A percentile compares a stretch with the other conserved stretches of the same genome.
phyloP scores from a whole-genome alignment of 345 rosid species.

The Salix purpurea region DNA sequence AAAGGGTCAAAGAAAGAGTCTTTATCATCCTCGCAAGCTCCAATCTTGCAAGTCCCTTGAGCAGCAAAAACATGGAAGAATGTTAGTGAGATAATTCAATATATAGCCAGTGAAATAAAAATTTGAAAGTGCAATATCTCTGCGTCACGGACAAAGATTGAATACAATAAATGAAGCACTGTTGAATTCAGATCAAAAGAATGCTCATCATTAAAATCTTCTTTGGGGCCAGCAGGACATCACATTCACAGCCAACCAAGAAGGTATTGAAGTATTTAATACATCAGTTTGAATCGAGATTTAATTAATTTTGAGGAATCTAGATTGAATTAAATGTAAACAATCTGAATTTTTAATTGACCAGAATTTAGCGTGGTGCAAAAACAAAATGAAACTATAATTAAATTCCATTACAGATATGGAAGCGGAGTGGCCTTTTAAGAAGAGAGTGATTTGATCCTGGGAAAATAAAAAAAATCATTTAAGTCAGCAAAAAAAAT shows the following conservation, averaged over 20 bases:
- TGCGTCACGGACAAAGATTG: slow-evolving; percentile 39
- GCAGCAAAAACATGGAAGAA: neutral
- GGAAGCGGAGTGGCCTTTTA: neutral
- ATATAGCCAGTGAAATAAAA: slow-evolving; percentile 7
- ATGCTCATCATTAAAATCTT: slow-evolving; percentile 5
- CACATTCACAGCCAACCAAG: neutral
- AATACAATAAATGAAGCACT: slow-evolving; percentile 45
- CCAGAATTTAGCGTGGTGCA: neutral
- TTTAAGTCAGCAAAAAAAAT: neutral
- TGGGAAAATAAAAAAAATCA: neutral
- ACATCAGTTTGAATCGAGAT: neutral
- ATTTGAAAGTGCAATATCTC: slow-evolving; percentile 26
- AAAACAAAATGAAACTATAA: neutral
- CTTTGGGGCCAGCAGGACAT: slow-evolving; percentile 9
- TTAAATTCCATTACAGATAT: neutral
- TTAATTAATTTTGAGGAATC: neutral
- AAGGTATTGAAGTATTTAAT: neutral
- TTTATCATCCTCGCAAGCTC: slow-evolving; percentile 3
- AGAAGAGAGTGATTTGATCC: neutral
- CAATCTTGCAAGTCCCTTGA: slow-evolving; percentile 21
- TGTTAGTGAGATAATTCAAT: neutral
- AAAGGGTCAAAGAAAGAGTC: neutral
- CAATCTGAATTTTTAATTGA: neutral
- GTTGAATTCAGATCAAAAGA: slow-evolving; percentile 21
- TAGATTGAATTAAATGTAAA: neutral